phyloP scores from a whole-genome alignment of 2,329 filamentous ascomycete genomes.

The Cercospora sp. region DNA sequence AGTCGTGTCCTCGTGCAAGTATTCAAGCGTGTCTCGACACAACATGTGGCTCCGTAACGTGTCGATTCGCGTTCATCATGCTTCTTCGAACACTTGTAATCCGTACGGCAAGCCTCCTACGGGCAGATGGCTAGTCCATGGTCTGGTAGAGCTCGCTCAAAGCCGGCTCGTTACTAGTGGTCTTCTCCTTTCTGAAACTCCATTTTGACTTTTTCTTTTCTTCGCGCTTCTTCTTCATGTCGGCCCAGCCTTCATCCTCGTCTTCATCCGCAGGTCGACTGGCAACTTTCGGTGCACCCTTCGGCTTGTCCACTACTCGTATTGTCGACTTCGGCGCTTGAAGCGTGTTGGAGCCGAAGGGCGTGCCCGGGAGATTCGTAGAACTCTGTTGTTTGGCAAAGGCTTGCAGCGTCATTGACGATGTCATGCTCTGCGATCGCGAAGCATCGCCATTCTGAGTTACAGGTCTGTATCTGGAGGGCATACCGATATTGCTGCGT shows the following conservation, averaged over 20 bases:
- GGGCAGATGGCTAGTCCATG: conserved; percentile 29
- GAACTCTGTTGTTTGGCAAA: conserved; percentile 31
- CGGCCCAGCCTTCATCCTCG: conserved; percentile 42
- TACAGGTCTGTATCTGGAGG: conserved; percentile 87
- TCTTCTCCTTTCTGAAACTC: conserved; percentile 31
- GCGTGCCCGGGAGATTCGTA: conserved; percentile 25
- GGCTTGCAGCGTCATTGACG: conserved; percentile 34
- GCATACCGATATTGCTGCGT: conserved; percentile 88
- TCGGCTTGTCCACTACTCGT: conserved; percentile 41
- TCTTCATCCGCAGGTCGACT: conserved; percentile 29
- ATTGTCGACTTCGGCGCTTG: conserved; percentile 36
- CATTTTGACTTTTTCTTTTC: conserved; percentile 38
- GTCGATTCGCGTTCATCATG: conserved; percentile 1
- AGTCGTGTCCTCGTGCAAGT: conserved; percentile 1
- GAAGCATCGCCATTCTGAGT: conserved; percentile 44
- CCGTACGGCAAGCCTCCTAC: neutral
- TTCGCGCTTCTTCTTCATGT: conserved; percentile 37
- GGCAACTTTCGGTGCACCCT: conserved; percentile 35
- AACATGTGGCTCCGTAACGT: neutral
- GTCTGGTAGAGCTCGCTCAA: conserved; percentile 35
- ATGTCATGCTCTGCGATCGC: conserved; percentile 46
- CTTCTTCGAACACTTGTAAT: neutral
- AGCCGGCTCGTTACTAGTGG: conserved; percentile 25
- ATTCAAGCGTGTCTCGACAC: neutral
- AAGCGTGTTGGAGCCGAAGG: conserved; percentile 22